Evolutionary conservation across 257 asterid species (phyloP).

Genomic region (Lavandula angustifolia): DNA sequence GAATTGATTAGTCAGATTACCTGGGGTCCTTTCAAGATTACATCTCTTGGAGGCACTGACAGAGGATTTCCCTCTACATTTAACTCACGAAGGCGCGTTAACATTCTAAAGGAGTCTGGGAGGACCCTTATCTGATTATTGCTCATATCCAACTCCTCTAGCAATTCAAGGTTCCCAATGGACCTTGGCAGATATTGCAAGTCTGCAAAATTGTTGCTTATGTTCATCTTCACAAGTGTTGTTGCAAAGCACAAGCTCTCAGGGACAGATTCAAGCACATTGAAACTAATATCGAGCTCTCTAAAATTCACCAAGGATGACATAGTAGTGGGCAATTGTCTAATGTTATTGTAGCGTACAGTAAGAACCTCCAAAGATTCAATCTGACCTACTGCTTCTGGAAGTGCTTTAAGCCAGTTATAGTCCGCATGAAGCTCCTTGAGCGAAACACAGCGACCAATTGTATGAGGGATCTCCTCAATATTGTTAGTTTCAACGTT

Average conservation of each 20-base stretch:
- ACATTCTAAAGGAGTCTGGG: constrained; percentile 86
- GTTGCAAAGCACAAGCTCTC: constrained; percentile 94
- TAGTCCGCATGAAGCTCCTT: constrained; percentile 73
- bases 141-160: constrained; percentile 83
- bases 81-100: constrained; percentile 52
- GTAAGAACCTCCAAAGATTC: constrained; percentile 72
- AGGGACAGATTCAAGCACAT: constrained; percentile 77
- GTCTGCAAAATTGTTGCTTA: constrained; percentile 89
- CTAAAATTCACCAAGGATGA: constrained; percentile 60
- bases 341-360: constrained; percentile 71
- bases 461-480: constrained; percentile 82
- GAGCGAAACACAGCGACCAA: constrained; percentile 69
- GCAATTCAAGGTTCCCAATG: constrained; percentile 80
- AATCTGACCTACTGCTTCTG: constrained; percentile 82
- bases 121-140: constrained; percentile 77
- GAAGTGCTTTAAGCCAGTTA: constrained; percentile 80
- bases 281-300: constrained; percentile 82
- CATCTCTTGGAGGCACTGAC: constrained; percentile 55
- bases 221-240: constrained; percentile 70
- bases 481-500: constrained; percentile 70
- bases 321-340: constrained; percentile 81
- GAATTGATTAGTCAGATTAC: constrained; percentile 33
- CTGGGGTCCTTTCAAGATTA: constrained; percentile 72
- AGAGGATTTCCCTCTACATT: constrained; percentile 84
- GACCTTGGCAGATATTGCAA: constrained; percentile 75